Evolutionary conservation across 176 grass and related monocot genomes (phyloP).

Genomic region (Rhynchospora breviuscula): DNA sequence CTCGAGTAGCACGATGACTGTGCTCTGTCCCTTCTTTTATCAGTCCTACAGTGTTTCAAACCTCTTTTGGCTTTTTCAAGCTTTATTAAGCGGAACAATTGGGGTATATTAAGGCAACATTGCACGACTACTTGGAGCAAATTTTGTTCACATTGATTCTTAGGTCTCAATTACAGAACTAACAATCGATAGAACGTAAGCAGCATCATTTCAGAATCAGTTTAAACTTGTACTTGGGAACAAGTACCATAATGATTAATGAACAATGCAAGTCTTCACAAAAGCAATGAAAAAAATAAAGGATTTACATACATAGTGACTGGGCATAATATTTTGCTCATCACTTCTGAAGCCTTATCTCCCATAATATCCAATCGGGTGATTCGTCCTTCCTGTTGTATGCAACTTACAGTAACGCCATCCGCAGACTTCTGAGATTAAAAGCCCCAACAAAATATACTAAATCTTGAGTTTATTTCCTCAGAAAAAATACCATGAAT

Average conservation of each 20-base stretch:
- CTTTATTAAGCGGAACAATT: background rate
- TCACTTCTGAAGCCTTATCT: conserved; percentile 45
- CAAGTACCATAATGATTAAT: background rate
- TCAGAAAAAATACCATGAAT: background rate
- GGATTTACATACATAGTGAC: conserved; percentile 39
- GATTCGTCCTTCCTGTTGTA: conserved; percentile 56
- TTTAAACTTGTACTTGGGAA: background rate
- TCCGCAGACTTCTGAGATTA: background rate
- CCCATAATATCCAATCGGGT: conserved; percentile 78
- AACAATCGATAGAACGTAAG: background rate
- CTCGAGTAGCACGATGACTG: background rate
- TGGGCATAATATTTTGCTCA: conserved; percentile 54
- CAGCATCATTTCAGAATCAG: background rate
- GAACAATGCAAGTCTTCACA: conserved; percentile 11
- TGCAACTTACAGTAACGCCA: conserved; percentile 31
- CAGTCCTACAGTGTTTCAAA: background rate
- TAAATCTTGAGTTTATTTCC: background rate
- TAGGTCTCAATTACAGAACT: background rate
- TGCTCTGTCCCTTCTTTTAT: background rate
- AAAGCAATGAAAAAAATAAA: background rate
- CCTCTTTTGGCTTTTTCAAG: background rate
- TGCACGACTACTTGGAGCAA: background rate
- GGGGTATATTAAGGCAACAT: background rate
- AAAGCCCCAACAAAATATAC: background rate
- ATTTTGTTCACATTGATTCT: background rate